Evolutionary conservation across 225 moss, liverwort and hornwort genomes (phyloP), one percentile per base, ranked within the genome.

Genomic region (Polytrichum formosum): DNA sequence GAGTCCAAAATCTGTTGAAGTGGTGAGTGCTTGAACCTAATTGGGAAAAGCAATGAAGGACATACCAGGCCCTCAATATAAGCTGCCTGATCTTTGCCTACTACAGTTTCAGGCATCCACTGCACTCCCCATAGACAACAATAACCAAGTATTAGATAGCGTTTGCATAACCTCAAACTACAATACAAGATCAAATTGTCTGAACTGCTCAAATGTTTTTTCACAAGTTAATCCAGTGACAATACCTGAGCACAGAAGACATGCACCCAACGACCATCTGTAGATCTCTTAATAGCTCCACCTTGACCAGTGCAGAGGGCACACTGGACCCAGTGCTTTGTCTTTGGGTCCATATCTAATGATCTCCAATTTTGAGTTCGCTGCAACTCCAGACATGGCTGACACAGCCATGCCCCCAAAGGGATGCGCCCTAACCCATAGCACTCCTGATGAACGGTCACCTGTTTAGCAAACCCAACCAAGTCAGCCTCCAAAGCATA

Each of bases 261-360:
- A 76, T 89, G 89, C 61, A 84, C 89, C 89, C 89, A 89, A 70
- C 84, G 89, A 74, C 89, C 86, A 82, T 87, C 89, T 37, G 86
- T 89, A 66, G 84, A 81, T 54, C 84, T 83, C 77, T 89, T 89
- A 29, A 89, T 79, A 71, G 89, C 86, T 46, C 89, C 89, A 63
- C 66, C 81, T 56, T 84, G 86, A 71, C 86, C 86, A 70, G 77
- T 81, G 78, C 89, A 89, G 37, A 89, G 81, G 73, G 84, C 89
- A 87, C 89, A 89, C 56, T 81, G 89, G 18, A 86, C 89, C 89
- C 86, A 83, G 64, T 77, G 69, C 75, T 81, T 77, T 55, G 80
- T 83, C 28, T 67, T 56, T 56, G 64, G 64, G 69, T 75, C 75
- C 53, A 79, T 66, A 70, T 74, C 86, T 71, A 81, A 76, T 61